Evolutionary conservation across 2,329 filamentous ascomycete genomes (phyloP).

Genomic region (Elsinoe arachidis): DNA sequence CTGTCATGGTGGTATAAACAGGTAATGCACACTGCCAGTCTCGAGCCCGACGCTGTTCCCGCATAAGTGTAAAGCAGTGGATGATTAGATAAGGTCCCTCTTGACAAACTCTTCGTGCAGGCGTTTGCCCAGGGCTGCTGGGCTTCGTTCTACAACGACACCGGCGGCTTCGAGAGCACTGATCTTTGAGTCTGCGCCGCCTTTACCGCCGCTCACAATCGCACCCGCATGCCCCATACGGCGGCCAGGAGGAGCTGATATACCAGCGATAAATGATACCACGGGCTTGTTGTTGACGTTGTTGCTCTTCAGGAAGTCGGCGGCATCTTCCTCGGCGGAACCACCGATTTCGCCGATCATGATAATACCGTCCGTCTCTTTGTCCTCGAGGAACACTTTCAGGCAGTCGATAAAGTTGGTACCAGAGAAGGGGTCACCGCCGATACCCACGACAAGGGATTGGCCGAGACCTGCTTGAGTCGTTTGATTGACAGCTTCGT

Average conservation of each 20-base stretch:
- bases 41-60: slow-evolving; percentile 3
- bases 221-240: slow-evolving; percentile 98
- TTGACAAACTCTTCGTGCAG: slow-evolving; percentile 93
- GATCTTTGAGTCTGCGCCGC: slow-evolving; percentile 97
- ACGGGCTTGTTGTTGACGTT: slow-evolving; percentile 94
- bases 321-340: slow-evolving; percentile 93
- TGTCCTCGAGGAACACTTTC: slow-evolving; percentile 89
- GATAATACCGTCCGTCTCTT: slow-evolving; percentile 97
- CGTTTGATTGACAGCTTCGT: slow-evolving; percentile 99
- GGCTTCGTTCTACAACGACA: slow-evolving; percentile 92
- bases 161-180: slow-evolving; percentile 84
- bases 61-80: neutral
- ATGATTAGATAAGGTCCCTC: slow-evolving; percentile 76
- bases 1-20: slow-evolving; percentile 11
- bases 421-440: slow-evolving; percentile 95
- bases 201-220: slow-evolving; percentile 95
- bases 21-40: slow-evolving; percentile 9
- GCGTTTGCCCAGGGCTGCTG: slow-evolving; percentile 84
- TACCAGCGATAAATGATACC: slow-evolving; percentile 96
- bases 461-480: slow-evolving; percentile 94
- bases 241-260: slow-evolving; percentile 89
- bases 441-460: slow-evolving; percentile 96
- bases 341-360: slow-evolving; percentile 99
- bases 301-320: slow-evolving; percentile 86
- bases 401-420: slow-evolving; percentile 99